Conservation (phyloP, 768 basidiomycete genomes). For the Chalciporus chontae region DNA sequence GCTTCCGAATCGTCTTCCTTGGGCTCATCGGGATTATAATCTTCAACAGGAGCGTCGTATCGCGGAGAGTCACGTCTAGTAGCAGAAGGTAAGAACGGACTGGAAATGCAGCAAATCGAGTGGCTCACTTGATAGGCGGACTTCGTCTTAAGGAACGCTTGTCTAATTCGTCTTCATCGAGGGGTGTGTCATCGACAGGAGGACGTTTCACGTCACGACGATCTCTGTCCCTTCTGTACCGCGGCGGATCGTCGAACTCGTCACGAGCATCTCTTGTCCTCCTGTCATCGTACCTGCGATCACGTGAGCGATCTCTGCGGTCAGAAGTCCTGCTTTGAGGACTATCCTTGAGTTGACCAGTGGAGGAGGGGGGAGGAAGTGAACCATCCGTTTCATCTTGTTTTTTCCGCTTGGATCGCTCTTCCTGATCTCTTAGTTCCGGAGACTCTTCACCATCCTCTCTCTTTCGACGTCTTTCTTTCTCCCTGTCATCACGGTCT, state of each 20-base stretch:
- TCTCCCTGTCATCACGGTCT: constrained; percentile 49
- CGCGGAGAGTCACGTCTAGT: constrained; percentile 66
- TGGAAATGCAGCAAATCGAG: constrained; percentile 7
- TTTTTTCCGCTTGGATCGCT: constrained; percentile 64
- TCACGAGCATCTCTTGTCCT: constrained; percentile 46
- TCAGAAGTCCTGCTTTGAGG: constrained; percentile 44
- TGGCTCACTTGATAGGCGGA: constrained; percentile 47
- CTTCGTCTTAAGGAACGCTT: constrained; percentile 33
- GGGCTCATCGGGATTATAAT: constrained; percentile 80
- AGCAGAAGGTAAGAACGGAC: constrained; percentile 7
- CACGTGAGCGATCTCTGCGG: constrained; percentile 47
- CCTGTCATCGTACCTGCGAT: constrained; percentile 55
- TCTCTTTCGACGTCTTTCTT: constrained; percentile 61
- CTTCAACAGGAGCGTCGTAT: constrained; percentile 66
- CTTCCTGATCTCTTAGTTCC: constrained; percentile 45
- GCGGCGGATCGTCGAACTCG: constrained; percentile 57
- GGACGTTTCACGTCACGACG: constrained; percentile 38
- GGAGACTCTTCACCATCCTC: constrained; percentile 55
- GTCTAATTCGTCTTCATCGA: constrained; percentile 32
- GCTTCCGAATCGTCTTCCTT: constrained; percentile 97
- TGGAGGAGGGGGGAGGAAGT: constrained; percentile 37
- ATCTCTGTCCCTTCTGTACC: constrained; percentile 41
- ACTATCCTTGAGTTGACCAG: constrained; percentile 41
- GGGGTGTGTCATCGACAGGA: constrained; percentile 39
- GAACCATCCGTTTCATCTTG: constrained; percentile 52